Percentiles rank a stretch among this genome's conserved stretches.
phyloP scores from a whole-genome alignment of 1,284 basidiomycete genomes.

The Boletus calvinii region DNA sequence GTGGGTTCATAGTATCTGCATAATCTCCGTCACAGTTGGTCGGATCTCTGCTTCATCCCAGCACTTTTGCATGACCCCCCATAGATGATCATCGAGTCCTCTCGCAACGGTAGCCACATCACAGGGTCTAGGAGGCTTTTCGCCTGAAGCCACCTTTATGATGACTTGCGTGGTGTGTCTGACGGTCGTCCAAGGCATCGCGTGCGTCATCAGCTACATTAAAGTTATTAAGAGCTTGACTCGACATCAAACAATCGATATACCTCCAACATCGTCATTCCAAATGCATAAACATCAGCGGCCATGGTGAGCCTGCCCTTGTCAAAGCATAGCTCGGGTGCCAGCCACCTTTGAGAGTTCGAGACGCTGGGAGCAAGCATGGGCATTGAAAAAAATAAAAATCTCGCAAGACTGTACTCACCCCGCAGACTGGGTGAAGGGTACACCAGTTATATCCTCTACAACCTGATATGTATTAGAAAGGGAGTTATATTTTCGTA shows the following conservation, averaged over 20 bases:
- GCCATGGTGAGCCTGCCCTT: slow-evolving; percentile 45
- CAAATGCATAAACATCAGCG: slow-evolving; percentile 54
- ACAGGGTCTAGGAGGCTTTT: slow-evolving; percentile 43
- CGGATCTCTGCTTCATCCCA: slow-evolving; percentile 41
- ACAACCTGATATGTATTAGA: slow-evolving; percentile 41
- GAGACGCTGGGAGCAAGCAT: slow-evolving; percentile 25
- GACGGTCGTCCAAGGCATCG: slow-evolving; percentile 47
- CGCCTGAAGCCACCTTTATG: slow-evolving; percentile 41
- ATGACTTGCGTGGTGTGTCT: slow-evolving; percentile 51
- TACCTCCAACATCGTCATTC: slow-evolving; percentile 57
- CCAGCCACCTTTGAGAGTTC: slow-evolving; percentile 49
- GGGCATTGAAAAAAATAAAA: neutral
- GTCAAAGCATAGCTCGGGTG: slow-evolving; percentile 54
- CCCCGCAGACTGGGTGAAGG: slow-evolving; percentile 53
- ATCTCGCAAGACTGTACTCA: slow-evolving; percentile 11
- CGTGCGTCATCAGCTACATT: slow-evolving; percentile 48
- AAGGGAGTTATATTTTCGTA: neutral
- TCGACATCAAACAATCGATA: neutral
- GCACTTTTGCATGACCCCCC: slow-evolving; percentile 44
- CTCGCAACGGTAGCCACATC: slow-evolving; percentile 36
- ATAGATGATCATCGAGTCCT: slow-evolving; percentile 48
- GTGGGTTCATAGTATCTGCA: slow-evolving; percentile 22
- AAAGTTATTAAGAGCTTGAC: neutral
- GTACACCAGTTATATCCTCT: slow-evolving; percentile 52
- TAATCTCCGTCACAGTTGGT: slow-evolving; percentile 44